Base-by-base conservation (phyloP, 495 filamentous ascomycete species). In the Penicillium antarcticum region DNA sequence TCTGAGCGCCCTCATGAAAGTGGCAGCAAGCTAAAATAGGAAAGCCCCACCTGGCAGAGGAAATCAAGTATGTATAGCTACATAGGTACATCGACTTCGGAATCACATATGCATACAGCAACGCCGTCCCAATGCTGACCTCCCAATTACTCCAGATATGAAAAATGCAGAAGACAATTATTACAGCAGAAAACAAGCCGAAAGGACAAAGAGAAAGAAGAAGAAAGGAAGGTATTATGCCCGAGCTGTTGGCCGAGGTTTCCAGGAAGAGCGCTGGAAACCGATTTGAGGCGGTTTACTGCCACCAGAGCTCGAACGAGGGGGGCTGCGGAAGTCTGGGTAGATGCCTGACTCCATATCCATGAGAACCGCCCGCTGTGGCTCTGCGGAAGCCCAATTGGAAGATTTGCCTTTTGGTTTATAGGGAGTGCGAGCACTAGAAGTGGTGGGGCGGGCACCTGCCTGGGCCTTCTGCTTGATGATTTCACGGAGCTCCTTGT, bases 401-500 rank as follows among this genome's bases (percentile, higher is more conserved):
- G 52, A 51, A 16, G 66, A 29, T 40, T 66, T 74, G 12, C 61
- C 40, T 10, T 53, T 62, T 8, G 46, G 24, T 34, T 62, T 65
- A 19, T 56, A n/a, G 9, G 55, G 31, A 17, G 59, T 45, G n/a
- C 55, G 52, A 38, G 60, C 29, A 8, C 38, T 42, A 8, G 63
- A 16, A 7, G 63, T 12, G 16, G 41, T 57, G n/a, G 57, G 11
- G 14, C 53, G 23, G 9, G 62, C 14, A 2, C 56, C 54, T 10
- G 60, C 40, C 29, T 60, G 69, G 5, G 65, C 63, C 35, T 66
- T 59, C 13, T 84, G 83, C 56, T 80, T 84, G 45, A 95, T 70
- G 48, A 95, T 87, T 11, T 89, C 78, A 16, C 79, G 74, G 6
- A 96, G 74, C 57, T 95, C 90, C 13, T 77, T 76, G 41, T 90